Base-by-base conservation (phyloP, 371 early-diverging fungal genomes). In the Astathelohania contejeani region DNA sequence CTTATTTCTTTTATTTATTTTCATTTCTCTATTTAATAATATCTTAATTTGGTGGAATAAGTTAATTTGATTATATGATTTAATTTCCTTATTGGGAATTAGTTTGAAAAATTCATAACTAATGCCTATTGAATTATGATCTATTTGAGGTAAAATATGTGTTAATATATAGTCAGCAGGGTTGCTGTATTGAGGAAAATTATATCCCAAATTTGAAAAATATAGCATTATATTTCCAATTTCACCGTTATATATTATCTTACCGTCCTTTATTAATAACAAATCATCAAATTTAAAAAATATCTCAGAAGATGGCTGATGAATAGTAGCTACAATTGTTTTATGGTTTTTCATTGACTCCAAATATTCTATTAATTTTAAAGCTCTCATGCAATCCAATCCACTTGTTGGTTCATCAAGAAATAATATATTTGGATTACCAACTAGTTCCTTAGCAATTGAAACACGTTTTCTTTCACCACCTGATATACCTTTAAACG, bases 81-180 rank as follows among this genome's bases (percentile, higher is more conserved):
- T n/a, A n/a, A n/a, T n/a, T n/a, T n/a, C n/a, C n/a, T n/a, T n/a
- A n/a, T n/a, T n/a, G n/a, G n/a, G n/a, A n/a, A n/a, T n/a, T n/a
- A n/a, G n/a, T n/a, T n/a, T n/a, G n/a, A n/a, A n/a, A n/a, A n/a
- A n/a, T n/a, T n/a, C n/a, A n/a, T n/a, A n/a, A n/a, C n/a, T n/a
- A n/a, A n/a, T n/a, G n/a, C n/a, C n/a, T n/a, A n/a, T n/a, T n/a
- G n/a, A n/a, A n/a, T n/a, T n/a, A n/a, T n/a, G n/a, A n/a, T n/a
- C n/a, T n/a, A n/a, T n/a, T n/a, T n/a, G 37, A 37, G 37, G 37
- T 10, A 37, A 16, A 10, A 37, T 16, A 16, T 37, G 37, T 16
- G 16, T 10, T 24, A n/a, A n/a, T n/a, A n/a, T n/a, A n/a, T n/a
- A n/a, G n/a, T 92, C 93, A 0, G 90, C 93, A 58, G 88, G 81